Evolutionary conservation across 2,329 filamentous ascomycete species (phyloP).

Genomic region (Karstenula rhodostoma): DNA sequence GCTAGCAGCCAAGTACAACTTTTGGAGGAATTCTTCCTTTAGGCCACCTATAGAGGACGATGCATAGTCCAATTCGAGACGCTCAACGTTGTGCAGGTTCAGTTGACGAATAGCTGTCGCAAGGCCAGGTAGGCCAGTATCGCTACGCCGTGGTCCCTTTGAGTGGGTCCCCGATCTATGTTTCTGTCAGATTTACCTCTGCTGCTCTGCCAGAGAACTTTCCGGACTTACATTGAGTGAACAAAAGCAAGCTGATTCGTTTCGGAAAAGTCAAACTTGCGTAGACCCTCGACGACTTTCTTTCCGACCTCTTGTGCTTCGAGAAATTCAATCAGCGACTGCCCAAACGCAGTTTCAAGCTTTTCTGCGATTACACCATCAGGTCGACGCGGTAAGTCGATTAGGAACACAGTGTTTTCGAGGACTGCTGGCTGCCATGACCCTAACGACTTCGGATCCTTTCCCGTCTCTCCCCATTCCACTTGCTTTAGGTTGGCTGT

Average conservation of each 20-base stretch:
- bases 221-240: conserved; percentile 75
- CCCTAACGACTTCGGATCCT: conserved; percentile 17
- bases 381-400: conserved; percentile 77
- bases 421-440: conserved; percentile 42
- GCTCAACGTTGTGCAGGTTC: conserved; percentile 44
- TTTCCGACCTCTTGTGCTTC: conserved; percentile 70
- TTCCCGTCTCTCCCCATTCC: conserved; percentile 87
- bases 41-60: conserved; percentile 84
- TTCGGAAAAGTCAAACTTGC: conserved; percentile 80
- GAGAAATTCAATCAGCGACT: conserved; percentile 76
- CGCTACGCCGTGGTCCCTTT: conserved; percentile 45
- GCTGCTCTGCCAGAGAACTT: background rate
- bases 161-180: conserved; percentile 45
- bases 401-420: conserved; percentile 76
- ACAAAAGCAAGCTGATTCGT: conserved; percentile 80
- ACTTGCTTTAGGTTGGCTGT: conserved; percentile 85
- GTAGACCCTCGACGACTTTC: conserved; percentile 71
- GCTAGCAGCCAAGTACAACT: conserved; percentile 65
- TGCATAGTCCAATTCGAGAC: conserved; percentile 76
- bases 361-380: conserved; percentile 32
- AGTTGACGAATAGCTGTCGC: conserved; percentile 65
- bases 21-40: conserved; percentile 70
- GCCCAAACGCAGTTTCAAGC: conserved; percentile 66
- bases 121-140: conserved; percentile 78
- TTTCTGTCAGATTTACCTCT: conserved; percentile 14